Percentiles rank a stretch among this genome's conserved stretches.
phyloP scores from a whole-genome alignment of 768 basidiomycete genomes.

The Amanita thiersii region DNA sequence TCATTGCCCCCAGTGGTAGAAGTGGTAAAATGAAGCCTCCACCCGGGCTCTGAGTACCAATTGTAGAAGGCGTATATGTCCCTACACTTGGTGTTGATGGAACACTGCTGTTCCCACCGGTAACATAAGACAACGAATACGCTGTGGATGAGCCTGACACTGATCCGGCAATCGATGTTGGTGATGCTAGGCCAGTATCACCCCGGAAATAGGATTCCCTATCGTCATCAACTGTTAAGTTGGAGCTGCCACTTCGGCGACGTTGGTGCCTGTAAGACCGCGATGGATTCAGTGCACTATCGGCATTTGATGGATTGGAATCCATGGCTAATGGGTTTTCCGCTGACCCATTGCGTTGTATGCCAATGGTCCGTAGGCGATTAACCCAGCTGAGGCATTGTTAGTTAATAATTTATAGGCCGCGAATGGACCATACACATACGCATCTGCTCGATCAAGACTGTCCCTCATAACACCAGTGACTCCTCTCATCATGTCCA shows the following conservation, averaged over 20 bases:
- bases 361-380: conserved; percentile 66
- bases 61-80: conserved; percentile 14
- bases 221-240: conserved; percentile 11
- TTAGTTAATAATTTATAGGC: conserved; percentile 1
- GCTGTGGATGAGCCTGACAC: conserved; percentile 21
- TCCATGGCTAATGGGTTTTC: conserved; percentile 14
- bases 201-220: conserved; percentile 15
- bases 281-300: conserved; percentile 10
- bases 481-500: conserved; percentile 89
- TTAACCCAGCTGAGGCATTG: conserved; percentile 64
- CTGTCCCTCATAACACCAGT: conserved; percentile 85
- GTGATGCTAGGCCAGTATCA: conserved; percentile 2
- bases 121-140: conserved; percentile 14
- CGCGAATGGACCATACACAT: conserved; percentile 21
- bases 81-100: conserved; percentile 25
- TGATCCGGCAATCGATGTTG: conserved; percentile 7
- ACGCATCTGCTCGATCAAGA: conserved; percentile 83
- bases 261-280: conserved; percentile 9
- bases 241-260: conserved; percentile 14
- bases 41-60: conserved; percentile 7
- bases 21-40: conserved; percentile 17
- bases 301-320: conserved; percentile 1
- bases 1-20: conserved; percentile 22
- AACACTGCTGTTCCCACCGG: conserved; percentile 20
- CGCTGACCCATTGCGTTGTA: conserved; percentile 43